phyloP scores from a whole-genome alignment of 768 basidiomycete genomes.

The Exsudoporus frostii region DNA sequence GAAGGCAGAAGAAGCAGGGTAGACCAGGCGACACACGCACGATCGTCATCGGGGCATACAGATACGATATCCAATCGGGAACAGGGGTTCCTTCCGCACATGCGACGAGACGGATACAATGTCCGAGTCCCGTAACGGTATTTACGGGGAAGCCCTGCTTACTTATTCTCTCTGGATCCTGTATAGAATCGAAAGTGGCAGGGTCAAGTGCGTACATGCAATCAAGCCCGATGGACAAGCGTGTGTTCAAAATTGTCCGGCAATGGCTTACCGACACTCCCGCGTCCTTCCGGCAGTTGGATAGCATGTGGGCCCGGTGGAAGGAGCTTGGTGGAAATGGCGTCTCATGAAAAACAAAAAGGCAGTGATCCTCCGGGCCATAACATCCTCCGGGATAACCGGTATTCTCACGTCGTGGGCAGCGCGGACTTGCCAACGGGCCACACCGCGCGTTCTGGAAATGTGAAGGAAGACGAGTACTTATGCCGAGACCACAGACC shows the following conservation, averaged over 20 bases:
- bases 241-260: neutral
- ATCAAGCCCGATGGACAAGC: neutral
- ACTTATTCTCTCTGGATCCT: neutral
- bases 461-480: neutral
- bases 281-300: neutral
- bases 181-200: neutral
- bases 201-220: neutral
- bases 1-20: neutral
- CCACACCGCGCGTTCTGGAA: neutral
- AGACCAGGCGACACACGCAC: neutral
- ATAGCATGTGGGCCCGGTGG: neutral
- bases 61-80: neutral
- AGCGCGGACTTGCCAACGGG: neutral
- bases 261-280: neutral
- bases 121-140: neutral
- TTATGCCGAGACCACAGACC: neutral
- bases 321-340: neutral
- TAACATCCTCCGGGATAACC: neutral
- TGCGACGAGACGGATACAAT: neutral
- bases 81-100: neutral
- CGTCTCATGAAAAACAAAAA: neutral
- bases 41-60: neutral
- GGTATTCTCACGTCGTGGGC: conserved; percentile 6
- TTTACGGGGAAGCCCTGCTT: neutral
- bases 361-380: neutral